Evolutionary conservation across 768 basidiomycete genomes (phyloP), one percentile per base, ranked within the genome.

Genomic region (Sarcomyxa edulis): DNA sequence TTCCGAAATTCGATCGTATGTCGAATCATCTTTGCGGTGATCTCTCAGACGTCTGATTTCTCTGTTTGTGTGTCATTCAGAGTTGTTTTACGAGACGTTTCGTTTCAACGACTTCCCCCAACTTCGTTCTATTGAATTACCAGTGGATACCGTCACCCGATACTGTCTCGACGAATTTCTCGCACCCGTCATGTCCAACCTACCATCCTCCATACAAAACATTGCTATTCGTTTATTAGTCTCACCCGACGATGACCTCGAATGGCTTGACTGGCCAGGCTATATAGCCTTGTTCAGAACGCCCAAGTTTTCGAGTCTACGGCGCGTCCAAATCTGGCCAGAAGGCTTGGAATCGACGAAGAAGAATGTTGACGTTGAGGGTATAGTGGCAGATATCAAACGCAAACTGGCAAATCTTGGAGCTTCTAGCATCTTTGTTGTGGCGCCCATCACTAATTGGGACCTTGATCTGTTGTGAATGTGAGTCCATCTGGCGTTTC

Each of bases 211-310:
- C 16, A 14, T 35, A n/a, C 21, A 35, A 16, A 24, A 35, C 10
- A 24, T 35, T 24, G 16, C 16, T n/a, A 35, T 35, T 16, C n/a
- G 34, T 23, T 24, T 20, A 23, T n/a, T 35, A 24, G 34, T 35
- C 7, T 24, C 34, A 35, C 20, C 11, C 34, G 11, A 24, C 22
- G 7, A 24, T 23, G 21, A 35, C 22, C 19, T 24, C n/a, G 11
- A 24, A 24, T 20, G 22, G 21, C 6, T 35, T 20, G 34, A 24
- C 22, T 24, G 34, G 34, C 22, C 26, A 14, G 34, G 26, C 16
- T 24, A 23, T 12, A 9, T 35, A 9, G n/a, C n/a, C n/a, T n/a
- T n/a, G n/a, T 35, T 35, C 19, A 35, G 21, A 7, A 20, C 26
- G 3, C 34, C 34, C 14, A 20, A 35, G 19, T 35, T 35, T 21